Conservation (phyloP, 345 rosid genomes). For the Populus deltoides region DNA sequence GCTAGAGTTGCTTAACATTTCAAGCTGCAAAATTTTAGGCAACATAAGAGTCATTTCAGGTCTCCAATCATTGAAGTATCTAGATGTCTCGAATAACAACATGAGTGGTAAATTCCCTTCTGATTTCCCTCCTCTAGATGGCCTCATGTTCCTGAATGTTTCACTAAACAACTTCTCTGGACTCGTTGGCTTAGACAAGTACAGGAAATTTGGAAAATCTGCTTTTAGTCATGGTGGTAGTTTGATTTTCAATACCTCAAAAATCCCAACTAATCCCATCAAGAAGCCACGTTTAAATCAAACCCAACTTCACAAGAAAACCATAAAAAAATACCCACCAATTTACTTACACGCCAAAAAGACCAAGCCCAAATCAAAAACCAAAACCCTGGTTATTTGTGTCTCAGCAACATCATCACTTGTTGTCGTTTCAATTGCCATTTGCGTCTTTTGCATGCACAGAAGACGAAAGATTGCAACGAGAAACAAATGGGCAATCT, state of each 20-base stretch:
- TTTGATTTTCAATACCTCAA: conserved; percentile 37
- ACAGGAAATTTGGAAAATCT: conserved; percentile 56
- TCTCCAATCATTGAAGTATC: conserved; percentile 46
- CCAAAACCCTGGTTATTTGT: conserved; percentile 37
- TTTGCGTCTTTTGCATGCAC: conserved; percentile 21
- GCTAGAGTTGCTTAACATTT: conserved; percentile 51
- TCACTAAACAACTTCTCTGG: conserved; percentile 73
- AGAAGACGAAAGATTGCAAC: conserved; percentile 37
- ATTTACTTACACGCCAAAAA: neutral
- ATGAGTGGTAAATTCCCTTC: conserved; percentile 71
- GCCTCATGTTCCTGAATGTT: conserved; percentile 56
- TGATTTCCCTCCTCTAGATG: conserved; percentile 62
- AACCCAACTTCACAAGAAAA: conserved; percentile 14
- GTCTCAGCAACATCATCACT: conserved; percentile 44
- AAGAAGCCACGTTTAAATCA: conserved; percentile 6
- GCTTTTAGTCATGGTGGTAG: conserved; percentile 62
- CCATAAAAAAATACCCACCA: conserved; percentile 9
- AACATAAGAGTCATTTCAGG: conserved; percentile 46
- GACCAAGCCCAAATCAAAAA: conserved; percentile 24
- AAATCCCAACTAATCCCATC: conserved; percentile 30
- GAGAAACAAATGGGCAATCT: conserved; percentile 83
- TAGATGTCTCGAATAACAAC: conserved; percentile 70
- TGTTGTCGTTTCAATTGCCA: conserved; percentile 26
- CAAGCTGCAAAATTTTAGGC: conserved; percentile 63
- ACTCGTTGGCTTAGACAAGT: conserved; percentile 31